phyloP scores from a whole-genome alignment of 2,329 filamentous ascomycete genomes.

The Colletotrichum sp. region DNA sequence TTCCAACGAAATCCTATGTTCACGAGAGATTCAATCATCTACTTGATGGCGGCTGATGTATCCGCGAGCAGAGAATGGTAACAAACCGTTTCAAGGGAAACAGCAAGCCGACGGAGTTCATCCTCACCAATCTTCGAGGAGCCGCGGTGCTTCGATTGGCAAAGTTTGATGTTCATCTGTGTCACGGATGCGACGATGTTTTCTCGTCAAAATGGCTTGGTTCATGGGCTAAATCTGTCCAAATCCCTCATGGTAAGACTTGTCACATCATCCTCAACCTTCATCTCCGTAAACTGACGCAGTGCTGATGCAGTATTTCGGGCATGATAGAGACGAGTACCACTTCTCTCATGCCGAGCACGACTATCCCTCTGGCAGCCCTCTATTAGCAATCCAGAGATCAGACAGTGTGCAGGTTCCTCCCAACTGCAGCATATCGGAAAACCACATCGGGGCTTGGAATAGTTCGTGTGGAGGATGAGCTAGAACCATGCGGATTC shows the following conservation, averaged over 20 bases:
- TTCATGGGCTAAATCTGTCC: not conserved
- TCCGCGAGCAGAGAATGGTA: not conserved
- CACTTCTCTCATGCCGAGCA: not conserved
- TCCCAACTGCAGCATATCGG: not conserved
- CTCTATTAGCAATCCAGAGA: not conserved
- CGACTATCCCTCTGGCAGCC: not conserved
- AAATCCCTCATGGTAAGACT: not conserved
- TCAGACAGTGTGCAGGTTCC: not conserved
- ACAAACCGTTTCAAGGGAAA: too few relatives aligned
- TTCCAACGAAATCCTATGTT: accelerated
- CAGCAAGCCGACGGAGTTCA: not conserved
- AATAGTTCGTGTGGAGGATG: not conserved
- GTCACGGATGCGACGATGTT: not conserved
- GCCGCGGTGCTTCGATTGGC: not conserved
- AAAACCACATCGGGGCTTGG: not conserved
- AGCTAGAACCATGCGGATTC: not conserved
- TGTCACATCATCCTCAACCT: not conserved
- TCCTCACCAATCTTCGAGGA: not conserved
- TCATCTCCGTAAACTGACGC: not conserved
- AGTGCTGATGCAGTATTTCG: not conserved
- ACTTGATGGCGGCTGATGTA: not conserved
- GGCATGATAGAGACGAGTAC: not conserved
- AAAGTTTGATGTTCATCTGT: not conserved
- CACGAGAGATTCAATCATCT: not conserved
- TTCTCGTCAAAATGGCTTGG: not conserved